Base-by-base conservation (phyloP, 202 grass and related monocot species). In the Zizania palustris region DNA sequence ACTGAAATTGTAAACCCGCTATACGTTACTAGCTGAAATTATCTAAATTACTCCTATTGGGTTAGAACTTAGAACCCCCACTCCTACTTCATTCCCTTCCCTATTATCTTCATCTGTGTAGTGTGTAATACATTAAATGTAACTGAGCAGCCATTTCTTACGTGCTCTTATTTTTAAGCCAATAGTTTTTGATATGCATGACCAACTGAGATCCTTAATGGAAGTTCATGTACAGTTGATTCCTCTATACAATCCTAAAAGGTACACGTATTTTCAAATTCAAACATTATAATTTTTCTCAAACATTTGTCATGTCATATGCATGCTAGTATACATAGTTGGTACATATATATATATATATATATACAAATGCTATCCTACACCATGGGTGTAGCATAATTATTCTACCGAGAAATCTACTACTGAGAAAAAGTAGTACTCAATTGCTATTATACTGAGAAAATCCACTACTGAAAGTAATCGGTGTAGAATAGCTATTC, bases 121-220 rank as follows among this genome's bases (percentile, higher is more conserved):
- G 35, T 77, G 60, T 65, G 60, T 76, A 41, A 77, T 65, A 18
- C 35, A 5, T 37, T 75, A n/a, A 16, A 22, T 21, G 33, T 7
- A 39, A 53, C 4, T 35, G 45, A 64, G 22, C 15, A 59, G 19
- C 51, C 3, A 2, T 40, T 69, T 79, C 4, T 21, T 37, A 79
- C 49, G 42, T 80, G 64, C 54, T 37, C 3, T 37, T 63, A 45
- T 48, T 37, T 63, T 7, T 3, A 61, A 74, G 22, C 28, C 7
- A 60, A 42, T n/a, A 37, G 9, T 61, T 61, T 4, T 69, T 44
- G 0, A 54, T 11, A 38, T 48, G 60, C 51, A 63, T 21, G 43
- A 9, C 41, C 19, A 49, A 56, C 11, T 37, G 33, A 48, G 50
- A 65, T 21, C 11, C 33, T 75, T 36, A 38, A 13, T 69, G 44